Conservation (phyloP, 805 yeast species). For the Wickerhamomyces sydowiorum region DNA sequence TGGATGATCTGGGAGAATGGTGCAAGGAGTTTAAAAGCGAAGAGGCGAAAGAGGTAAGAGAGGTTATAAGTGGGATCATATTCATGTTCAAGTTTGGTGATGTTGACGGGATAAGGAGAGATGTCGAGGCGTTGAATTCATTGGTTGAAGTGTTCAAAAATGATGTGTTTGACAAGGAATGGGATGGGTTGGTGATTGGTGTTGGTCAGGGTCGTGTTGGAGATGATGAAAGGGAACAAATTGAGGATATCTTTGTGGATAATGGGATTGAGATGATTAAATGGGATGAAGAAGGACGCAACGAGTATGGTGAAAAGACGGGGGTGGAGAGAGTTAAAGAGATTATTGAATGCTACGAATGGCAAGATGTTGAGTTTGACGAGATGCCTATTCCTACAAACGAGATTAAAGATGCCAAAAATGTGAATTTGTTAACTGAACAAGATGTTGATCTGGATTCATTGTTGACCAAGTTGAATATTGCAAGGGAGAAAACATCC, state of each 20-base stretch:
- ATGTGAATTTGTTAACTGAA: not conserved
- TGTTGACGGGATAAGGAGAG: not conserved
- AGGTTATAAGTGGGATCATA: slow-evolving; percentile 25
- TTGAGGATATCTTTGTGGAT: slow-evolving; percentile 32
- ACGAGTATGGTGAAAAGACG: slow-evolving; percentile 36
- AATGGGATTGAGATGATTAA: slow-evolving; percentile 37
- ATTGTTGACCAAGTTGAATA: not conserved
- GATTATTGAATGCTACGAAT: slow-evolving; percentile 41
- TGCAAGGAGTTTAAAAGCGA: slow-evolving; percentile 1
- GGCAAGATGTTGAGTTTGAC: slow-evolving; percentile 26
- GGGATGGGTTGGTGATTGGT: slow-evolving; percentile 12
- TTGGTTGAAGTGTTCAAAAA: slow-evolving; percentile 8
- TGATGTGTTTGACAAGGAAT: not conserved
- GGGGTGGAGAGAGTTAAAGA: slow-evolving; percentile 41
- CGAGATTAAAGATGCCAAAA: slow-evolving; percentile 1
- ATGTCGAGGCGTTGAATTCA: slow-evolving; percentile 10
- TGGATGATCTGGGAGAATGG: slow-evolving; percentile 27
- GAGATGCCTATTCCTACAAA: not conserved
- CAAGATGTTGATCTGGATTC: not conserved
- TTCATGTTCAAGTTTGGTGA: slow-evolving; percentile 9
- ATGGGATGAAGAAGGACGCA: slow-evolving; percentile 26
- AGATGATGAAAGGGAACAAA: slow-evolving; percentile 13
- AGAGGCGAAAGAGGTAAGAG: slow-evolving; percentile 21
- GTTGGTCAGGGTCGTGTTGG: slow-evolving; percentile 26
- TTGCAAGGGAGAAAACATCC: slow-evolving; percentile 1